Evolutionary conservation across 73 alveolate species (phyloP).

Genomic region (Paramecium sexaurelia): DNA sequence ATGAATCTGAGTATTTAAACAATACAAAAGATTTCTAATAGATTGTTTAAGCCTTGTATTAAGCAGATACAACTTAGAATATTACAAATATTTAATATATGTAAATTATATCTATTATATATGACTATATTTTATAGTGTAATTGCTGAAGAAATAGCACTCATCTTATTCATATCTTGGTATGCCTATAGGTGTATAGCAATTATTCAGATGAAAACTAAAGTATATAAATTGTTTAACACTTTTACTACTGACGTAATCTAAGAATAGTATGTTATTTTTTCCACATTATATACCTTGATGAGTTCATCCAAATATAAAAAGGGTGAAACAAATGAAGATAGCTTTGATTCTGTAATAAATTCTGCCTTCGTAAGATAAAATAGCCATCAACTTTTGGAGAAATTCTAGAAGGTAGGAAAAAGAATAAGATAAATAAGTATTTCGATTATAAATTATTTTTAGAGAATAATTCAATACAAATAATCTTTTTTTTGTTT

Average conservation of each 20-base stretch:
- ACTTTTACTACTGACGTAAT: constrained; percentile 23
- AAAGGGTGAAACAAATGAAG: constrained; percentile 21
- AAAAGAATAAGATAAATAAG: not conserved
- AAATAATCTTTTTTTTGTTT: not conserved
- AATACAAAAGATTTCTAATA: not conserved
- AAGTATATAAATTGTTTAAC: not conserved
- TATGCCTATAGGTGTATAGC: not conserved
- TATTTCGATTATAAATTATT: not conserved
- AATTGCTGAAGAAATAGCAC: not conserved
- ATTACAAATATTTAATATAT: not conserved
- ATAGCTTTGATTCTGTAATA: not conserved
- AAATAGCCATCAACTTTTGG: not conserved
- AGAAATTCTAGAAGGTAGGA: constrained; percentile 16
- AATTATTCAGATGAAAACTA: not conserved
- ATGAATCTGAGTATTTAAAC: not conserved
- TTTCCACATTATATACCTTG: not conserved
- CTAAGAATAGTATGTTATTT: not conserved
- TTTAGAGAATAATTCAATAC: not conserved
- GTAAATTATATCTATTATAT: not conserved
- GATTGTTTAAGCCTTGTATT: not conserved
- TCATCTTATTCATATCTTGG: not conserved
- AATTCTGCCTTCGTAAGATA: not conserved
- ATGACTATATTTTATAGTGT: constrained; percentile 3
- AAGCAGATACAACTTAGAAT: not conserved
- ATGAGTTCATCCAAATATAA: not conserved